Evolutionary conservation across 768 basidiomycete species (phyloP), one percentile per base, ranked within the genome.

Genomic region (Panellus pusillus): DNA sequence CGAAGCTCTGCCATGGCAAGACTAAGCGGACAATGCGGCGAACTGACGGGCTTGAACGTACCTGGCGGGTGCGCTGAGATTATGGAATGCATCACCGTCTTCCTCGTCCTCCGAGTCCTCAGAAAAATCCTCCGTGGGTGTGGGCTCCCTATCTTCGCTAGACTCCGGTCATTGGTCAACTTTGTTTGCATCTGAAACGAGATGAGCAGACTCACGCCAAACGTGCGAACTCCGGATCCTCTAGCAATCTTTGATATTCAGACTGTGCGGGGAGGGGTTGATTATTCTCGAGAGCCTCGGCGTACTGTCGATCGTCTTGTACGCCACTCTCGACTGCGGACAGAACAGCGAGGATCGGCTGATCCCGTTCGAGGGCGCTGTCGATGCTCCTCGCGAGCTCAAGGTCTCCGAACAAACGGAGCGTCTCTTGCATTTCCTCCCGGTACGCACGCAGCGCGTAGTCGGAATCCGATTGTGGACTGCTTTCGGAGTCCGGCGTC

Each of bases 401-500:
- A 13, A 65, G 52, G 54, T 81, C 79, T 2, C 67, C 63, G 24
- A 74, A 63, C n/a, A 64, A 39, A 0, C 57, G 60, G 4, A 76
- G 51, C 38, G 70, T 52, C 9, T 61, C 55, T 7, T 65, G 52
- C 6, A 78, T 47, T 14, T 72, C 68, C 27, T 76, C 68, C 3
- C 66, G 66, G 48, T 79, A 79, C 1, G 77, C 38, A 35, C 69
- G 67, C 8, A 79, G 65, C 0, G 82, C 82, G 8, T 73, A 48
- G 36, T 79, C 76, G 36, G 75, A 73, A 59, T 84, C 81, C 0
- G 71, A 65, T 6, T 65, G 63, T 2, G 68, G 63, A 0, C 60
- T 54, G 39, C 63, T 68, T 1, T 63, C 65, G 19, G 70, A 67
- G 3, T 62, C 60, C 55, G 78, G 77, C 20, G 76, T 76, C 52